Evolutionary conservation across 345 rosid genomes (phyloP), one percentile per base, ranked within the genome.

Genomic region (Moricandia moricandioides): DNA sequence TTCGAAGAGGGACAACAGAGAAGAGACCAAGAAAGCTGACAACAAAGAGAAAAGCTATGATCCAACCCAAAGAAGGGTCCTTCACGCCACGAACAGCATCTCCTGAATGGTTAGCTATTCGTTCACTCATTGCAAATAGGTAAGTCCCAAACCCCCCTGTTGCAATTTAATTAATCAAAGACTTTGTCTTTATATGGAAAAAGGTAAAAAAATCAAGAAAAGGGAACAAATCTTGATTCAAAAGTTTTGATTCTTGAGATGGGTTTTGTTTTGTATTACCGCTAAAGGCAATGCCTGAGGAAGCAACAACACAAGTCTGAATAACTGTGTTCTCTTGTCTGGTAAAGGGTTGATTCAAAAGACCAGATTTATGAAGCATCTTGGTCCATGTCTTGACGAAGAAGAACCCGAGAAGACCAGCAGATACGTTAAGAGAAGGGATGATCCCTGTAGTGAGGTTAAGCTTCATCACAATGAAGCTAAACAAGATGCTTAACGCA

Each of bases 241-340:
- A 35, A 29, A 61, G 70, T 49, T 49, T 47, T 24, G 52, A 5
- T 24, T 17, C 29, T 68, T 9, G 14, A 40, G 18, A 58, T 58
- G 21, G 37, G 13, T 2, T 29, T 3, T 54, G 54, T 62, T 76
- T 69, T 54, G 14, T 70, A 69, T 24, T 87, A 93, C 97, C 87
- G 88, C 98, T 93, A 74, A 91, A 93, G 34, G 98, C 98, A 65
- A 93, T 93, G 62, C 98, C 98, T 2, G 97, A 91, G 18, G 98
- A 91, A 26, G 98, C 98, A 63, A 92, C 97, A 0, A 90, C 87
- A 69, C 92, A 90, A 2, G 97, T 92, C 65, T 92, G 97, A 54
- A 92, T 86, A 69, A 92, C 95, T 2, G 97, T 90, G 26, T 89
- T 92, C 75, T 92, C 95, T 75, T 93, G 98, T 58, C 97, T 75